phyloP scores from a whole-genome alignment of 192 early-diverging fungal genomes.

The Umbelopsis ramanniana region DNA sequence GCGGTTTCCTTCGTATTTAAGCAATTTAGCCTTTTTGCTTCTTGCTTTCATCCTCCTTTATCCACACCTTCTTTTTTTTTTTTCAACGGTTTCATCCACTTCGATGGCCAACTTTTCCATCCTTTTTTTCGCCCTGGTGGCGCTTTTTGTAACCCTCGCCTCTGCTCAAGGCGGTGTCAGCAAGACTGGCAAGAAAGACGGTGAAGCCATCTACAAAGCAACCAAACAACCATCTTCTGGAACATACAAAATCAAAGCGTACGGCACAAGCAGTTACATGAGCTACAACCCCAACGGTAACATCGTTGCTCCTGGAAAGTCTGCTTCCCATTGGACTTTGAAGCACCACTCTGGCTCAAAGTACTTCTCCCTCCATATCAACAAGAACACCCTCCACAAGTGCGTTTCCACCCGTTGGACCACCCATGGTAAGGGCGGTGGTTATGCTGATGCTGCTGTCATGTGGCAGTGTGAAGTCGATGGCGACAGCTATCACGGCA shows the following conservation, averaged over 20 bases:
- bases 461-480: slow-evolving; percentile 42
- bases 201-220: slow-evolving; percentile 19
- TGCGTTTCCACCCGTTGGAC: slow-evolving; percentile 39
- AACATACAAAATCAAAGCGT: slow-evolving; percentile 21
- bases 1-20: background rate
- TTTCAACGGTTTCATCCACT: background rate
- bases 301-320: background rate
- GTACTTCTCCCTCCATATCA: slow-evolving; percentile 29
- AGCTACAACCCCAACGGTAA: slow-evolving; percentile 11
- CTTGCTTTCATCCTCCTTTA: background rate
- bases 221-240: slow-evolving; percentile 16
- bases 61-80: background rate
- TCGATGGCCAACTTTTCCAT: background rate
- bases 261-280: background rate
- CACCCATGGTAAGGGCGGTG: slow-evolving; percentile 24
- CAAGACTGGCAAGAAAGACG: slow-evolving; percentile 30
- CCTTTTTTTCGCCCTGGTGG: slow-evolving; percentile 5
- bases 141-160: background rate
- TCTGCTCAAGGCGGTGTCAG: slow-evolving; percentile 25
- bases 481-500: slow-evolving; percentile 18
- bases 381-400: slow-evolving; percentile 27
- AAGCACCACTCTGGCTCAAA: slow-evolving; percentile 28
- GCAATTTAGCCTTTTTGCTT: background rate
- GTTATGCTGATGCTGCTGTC: slow-evolving; percentile 36
- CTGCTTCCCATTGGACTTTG: slow-evolving; percentile 12